These are phyloP conservation scores for Aspergillus neoniger DNA, from an alignment of 2,329 filamentous ascomycete genomes.

Conservation along the genomic window DNA sequence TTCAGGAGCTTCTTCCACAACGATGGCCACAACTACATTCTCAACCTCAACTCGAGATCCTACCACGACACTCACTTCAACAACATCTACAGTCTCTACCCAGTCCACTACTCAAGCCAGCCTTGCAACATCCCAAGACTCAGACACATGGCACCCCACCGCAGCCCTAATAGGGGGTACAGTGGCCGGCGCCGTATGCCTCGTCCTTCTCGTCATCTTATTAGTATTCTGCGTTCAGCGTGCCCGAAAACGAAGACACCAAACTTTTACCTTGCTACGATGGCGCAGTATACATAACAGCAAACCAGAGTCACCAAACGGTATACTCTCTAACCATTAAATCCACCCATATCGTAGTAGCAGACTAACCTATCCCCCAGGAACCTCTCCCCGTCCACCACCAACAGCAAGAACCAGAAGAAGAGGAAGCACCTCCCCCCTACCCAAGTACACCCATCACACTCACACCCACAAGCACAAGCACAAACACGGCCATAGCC, in stretches of 20 bases:
- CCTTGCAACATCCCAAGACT: neutral
- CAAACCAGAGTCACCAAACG: neutral
- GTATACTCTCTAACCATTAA: neutral
- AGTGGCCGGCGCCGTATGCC: constrained; percentile 3
- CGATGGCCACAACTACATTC: neutral
- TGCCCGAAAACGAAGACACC: constrained; percentile 5
- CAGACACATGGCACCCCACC: neutral
- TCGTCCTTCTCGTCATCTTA: constrained; percentile 7
- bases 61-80: neutral
- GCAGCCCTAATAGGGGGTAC: constrained; percentile 8
- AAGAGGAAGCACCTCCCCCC: neutral
- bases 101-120: neutral
- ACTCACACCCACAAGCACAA: neutral
- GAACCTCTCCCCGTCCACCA: neutral
- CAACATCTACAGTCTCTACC: neutral
- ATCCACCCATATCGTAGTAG: neutral
- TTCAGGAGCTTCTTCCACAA: neutral
- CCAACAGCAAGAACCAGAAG: neutral
- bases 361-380: neutral
- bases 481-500: neutral
- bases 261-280: constrained; percentile 12
- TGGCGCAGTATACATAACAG: constrained; percentile 6
- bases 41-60: neutral
- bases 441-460: neutral
- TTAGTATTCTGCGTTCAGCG: constrained; percentile 10